These are phyloP conservation scores for Butyriboletus loyo DNA, from an alignment of 768 basidiomycete genomes.

Conservation along the genomic window DNA sequence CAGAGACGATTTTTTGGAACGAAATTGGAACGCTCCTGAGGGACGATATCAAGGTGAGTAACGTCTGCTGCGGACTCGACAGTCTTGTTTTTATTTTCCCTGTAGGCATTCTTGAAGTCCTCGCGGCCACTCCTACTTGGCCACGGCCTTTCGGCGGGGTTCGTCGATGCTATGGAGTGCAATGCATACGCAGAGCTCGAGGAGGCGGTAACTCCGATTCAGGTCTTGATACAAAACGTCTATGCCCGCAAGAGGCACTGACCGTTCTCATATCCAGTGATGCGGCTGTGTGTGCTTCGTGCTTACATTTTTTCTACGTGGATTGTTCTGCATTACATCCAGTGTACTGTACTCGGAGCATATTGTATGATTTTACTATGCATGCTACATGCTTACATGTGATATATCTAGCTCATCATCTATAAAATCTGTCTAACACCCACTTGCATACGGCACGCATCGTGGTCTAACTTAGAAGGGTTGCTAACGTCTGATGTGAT, in stretches of 20 bases:
- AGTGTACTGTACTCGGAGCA: slow-evolving; percentile 19
- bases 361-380: slow-evolving; percentile 19
- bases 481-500: too few species aligned
- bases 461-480: too few species aligned
- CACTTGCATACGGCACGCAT: neutral
- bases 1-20: slow-evolving; percentile 34
- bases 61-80: neutral
- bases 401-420: slow-evolving; percentile 3
- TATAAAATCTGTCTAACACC: neutral
- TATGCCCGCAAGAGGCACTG: slow-evolving; percentile 44
- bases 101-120: slow-evolving; percentile 61
- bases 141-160: slow-evolving; percentile 51
- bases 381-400: slow-evolving; percentile 6
- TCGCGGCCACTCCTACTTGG: slow-evolving; percentile 68
- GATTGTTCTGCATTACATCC: slow-evolving; percentile 15
- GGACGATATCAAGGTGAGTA: slow-evolving; percentile 56
- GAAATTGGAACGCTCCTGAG: slow-evolving; percentile 45
- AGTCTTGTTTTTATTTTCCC: neutral
- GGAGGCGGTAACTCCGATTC: slow-evolving; percentile 44
- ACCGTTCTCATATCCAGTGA: slow-evolving; percentile 4
- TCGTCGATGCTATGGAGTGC: slow-evolving; percentile 52
- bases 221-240: slow-evolving; percentile 56
- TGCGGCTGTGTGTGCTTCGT: neutral
- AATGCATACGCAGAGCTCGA: slow-evolving; percentile 52
- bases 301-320: slow-evolving; percentile 1